Evolutionary conservation across 2,329 filamentous ascomycete species (phyloP).

Genomic region (Plectosphaerella sp.): DNA sequence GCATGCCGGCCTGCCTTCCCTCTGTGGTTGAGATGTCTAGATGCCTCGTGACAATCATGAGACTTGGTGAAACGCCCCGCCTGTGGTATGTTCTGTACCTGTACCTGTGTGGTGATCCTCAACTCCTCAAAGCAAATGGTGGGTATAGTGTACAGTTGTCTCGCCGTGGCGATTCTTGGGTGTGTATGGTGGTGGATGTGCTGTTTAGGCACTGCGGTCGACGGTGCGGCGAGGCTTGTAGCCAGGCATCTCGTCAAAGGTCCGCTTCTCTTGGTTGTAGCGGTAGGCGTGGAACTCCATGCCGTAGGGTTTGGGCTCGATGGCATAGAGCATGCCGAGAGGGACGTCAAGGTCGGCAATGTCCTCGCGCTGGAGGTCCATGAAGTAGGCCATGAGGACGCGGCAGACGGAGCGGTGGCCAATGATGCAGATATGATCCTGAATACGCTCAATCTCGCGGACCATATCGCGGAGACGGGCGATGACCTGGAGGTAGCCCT

Average conservation of each 20-base stretch:
- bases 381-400: conserved; percentile 94
- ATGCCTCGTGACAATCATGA: too few species aligned
- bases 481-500: conserved; percentile 96
- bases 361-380: conserved; percentile 83
- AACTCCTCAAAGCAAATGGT: background rate
- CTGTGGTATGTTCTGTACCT: background rate
- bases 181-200: too few species aligned
- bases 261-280: conserved; percentile 73
- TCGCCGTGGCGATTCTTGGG: background rate
- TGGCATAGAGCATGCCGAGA: conserved; percentile 86
- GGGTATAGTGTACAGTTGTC: background rate
- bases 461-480: conserved; percentile 93
- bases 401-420: conserved; percentile 89
- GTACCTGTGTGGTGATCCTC: conserved; percentile 1
- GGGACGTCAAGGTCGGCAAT: conserved; percentile 94
- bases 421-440: conserved; percentile 88
- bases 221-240: conserved; percentile 67
- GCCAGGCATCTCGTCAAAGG: conserved; percentile 82
- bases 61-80: too few species aligned
- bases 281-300: conserved; percentile 95
- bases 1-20: too few species aligned
- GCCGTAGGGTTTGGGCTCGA: conserved; percentile 96
- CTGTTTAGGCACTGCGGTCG: conserved; percentile 28
- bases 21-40: too few species aligned
- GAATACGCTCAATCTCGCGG: conserved; percentile 94